Evolutionary conservation across 2,329 filamentous ascomycete genomes (phyloP).

Genomic region (Thermomyces lanuginosus): DNA sequence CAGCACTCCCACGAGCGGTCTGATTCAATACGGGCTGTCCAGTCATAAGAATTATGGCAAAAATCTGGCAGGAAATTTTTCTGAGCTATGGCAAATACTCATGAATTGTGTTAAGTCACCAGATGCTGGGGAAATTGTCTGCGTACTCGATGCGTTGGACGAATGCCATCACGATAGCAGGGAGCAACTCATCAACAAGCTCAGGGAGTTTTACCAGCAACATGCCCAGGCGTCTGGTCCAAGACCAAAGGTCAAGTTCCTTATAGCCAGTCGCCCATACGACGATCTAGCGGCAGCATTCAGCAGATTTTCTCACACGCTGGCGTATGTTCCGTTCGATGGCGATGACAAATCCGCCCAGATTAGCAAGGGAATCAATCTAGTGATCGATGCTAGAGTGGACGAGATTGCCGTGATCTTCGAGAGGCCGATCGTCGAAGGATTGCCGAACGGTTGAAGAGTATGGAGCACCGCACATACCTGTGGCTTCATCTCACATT

Average conservation of each 20-base stretch:
- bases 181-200: constrained; percentile 7
- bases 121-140: constrained; percentile 14
- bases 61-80: neutral
- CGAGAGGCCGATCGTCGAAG: constrained; percentile 8
- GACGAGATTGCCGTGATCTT: constrained; percentile 9
- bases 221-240: neutral
- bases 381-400: constrained; percentile 17
- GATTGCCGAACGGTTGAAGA: constrained; percentile 6
- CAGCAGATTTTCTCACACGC: constrained; percentile 6
- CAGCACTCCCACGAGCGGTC: too few relatives aligned
- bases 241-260: constrained; percentile 18
- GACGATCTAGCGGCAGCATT: constrained; percentile 9
- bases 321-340: constrained; percentile 19
- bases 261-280: constrained; percentile 24
- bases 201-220: neutral
- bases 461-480: constrained; percentile 18
- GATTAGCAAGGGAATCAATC: constrained; percentile 22
- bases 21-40: neutral
- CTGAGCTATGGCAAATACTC: constrained; percentile 1
- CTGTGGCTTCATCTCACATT: constrained; percentile 25
- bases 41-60: neutral
- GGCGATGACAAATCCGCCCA: constrained; percentile 22
- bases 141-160: constrained; percentile 28
- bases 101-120: constrained; percentile 11
- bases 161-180: constrained; percentile 18